Evolutionary conservation across 495 filamentous ascomycete genomes (phyloP).

Genomic region (Evansstolkia leycettana): DNA sequence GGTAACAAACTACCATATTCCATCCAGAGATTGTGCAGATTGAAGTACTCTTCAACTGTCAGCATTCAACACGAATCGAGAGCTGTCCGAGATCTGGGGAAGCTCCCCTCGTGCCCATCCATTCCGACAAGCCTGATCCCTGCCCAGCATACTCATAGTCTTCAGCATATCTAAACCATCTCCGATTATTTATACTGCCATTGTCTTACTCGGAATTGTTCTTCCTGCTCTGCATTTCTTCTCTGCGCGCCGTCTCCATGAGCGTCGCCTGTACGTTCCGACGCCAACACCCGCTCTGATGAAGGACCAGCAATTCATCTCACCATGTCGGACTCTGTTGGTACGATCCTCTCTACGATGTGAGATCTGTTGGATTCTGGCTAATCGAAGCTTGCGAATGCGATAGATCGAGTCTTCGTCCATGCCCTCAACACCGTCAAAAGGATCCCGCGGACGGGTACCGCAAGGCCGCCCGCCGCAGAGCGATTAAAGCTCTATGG

Average conservation of each 20-base stretch:
- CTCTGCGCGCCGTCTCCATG: no score
- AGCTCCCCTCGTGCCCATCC: slow-evolving; percentile 9
- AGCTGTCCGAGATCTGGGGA: slow-evolving; percentile 5
- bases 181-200: no score
- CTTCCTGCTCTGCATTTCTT: no score
- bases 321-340: slow-evolving; percentile 46
- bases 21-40: no score
- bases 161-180: no score
- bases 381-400: no score
- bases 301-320: slow-evolving; percentile 12
- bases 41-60: no score
- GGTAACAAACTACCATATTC: no score
- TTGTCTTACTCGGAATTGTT: no score
- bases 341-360: slow-evolving; percentile 17
- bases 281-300: slow-evolving; percentile 10
- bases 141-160: no score
- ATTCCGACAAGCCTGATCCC: background rate
- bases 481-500: slow-evolving; percentile 90
- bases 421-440: slow-evolving; percentile 98
- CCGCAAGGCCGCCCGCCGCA: slow-evolving; percentile 68
- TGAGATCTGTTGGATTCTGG: no score
- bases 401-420: slow-evolving; percentile 86
- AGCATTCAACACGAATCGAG: no score
- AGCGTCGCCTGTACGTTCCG: slow-evolving; percentile 1
- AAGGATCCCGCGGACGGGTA: slow-evolving; percentile 88